Evolutionary conservation across 176 grass and related monocot genomes (phyloP).

Genomic region (Juncus inflexus): DNA sequence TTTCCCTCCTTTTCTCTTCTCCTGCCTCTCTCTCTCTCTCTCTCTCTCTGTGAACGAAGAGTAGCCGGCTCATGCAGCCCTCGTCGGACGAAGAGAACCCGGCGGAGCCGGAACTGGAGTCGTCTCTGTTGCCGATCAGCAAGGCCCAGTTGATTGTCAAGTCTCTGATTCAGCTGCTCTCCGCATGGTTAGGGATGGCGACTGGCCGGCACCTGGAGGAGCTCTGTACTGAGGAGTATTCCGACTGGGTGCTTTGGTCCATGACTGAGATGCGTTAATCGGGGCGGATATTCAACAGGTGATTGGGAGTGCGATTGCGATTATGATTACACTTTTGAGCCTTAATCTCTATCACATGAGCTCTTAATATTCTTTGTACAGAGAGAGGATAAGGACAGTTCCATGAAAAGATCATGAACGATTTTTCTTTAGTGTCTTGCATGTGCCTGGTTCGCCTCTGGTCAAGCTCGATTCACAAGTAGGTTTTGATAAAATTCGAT

Average conservation of each 20-base stretch:
- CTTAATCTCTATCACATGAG: too few species aligned
- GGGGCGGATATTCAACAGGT: constrained; percentile 96
- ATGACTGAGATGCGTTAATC: constrained; percentile 97
- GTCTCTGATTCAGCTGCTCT: constrained; percentile 70
- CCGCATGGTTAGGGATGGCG: constrained; percentile 71
- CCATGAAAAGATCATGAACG: too few species aligned
- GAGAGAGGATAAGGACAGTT: too few species aligned
- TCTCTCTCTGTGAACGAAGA: too few species aligned
- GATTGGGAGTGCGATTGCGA: constrained; percentile 89
- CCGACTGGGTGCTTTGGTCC: constrained; percentile 72
- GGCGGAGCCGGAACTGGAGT: background rate
- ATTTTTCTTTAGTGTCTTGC: too few species aligned
- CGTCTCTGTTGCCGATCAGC: constrained; percentile 43
- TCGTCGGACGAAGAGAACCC: background rate
- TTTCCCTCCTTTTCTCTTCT: too few species aligned
- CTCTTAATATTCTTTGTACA: too few species aligned
- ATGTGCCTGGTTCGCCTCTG: too few species aligned
- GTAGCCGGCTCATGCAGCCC: constrained; percentile 4
- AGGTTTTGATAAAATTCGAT: too few species aligned
- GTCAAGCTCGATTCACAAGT: too few species aligned
- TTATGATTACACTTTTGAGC: constrained; percentile 46
- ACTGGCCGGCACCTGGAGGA: constrained; percentile 83
- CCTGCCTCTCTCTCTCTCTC: too few species aligned
- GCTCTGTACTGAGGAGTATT: constrained; percentile 96
- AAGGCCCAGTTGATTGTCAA: background rate